These are phyloP conservation scores for Nannizziopsis arthrosporioides DNA, from an alignment of 2,329 filamentous ascomycete genomes.

Conservation along the genomic window DNA sequence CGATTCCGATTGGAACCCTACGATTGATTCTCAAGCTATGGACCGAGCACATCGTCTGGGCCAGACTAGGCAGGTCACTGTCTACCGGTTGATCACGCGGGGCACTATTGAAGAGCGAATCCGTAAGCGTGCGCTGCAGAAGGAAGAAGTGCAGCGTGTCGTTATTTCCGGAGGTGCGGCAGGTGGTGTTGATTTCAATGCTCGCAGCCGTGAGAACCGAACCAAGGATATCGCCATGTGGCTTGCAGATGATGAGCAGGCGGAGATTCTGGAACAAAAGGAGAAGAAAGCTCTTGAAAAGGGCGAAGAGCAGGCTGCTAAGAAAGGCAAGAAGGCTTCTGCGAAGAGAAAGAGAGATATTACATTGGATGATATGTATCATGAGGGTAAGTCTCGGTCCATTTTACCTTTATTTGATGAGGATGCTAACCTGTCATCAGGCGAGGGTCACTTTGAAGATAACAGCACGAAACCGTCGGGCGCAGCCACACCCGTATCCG, in stretches of 20 bases:
- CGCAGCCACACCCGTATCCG: constrained; percentile 62
- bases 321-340: constrained; percentile 47
- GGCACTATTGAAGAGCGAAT: constrained; percentile 98
- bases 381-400: constrained; percentile 64
- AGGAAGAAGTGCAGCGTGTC: constrained; percentile 96
- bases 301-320: constrained; percentile 42
- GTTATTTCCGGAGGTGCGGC: constrained; percentile 79
- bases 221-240: constrained; percentile 98
- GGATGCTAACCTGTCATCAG: constrained; percentile 38
- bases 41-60: constrained; percentile 95
- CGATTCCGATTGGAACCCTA: constrained; percentile 98
- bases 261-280: constrained; percentile 81
- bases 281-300: constrained; percentile 70
- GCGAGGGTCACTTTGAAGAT: constrained; percentile 93
- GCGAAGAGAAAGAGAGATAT: constrained; percentile 50
- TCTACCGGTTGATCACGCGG: constrained; percentile 92
- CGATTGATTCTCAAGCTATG: constrained; percentile 98
- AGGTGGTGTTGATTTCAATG: constrained; percentile 91
- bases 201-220: constrained; percentile 76
- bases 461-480: constrained; percentile 69
- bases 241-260: constrained; percentile 95
- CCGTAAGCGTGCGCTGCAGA: constrained; percentile 88
- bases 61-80: constrained; percentile 88
- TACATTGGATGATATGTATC: constrained; percentile 90
- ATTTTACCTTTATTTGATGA: constrained; percentile 3